Evolutionary conservation across 2,329 filamentous ascomycete species (phyloP).

Genomic region (Samsoniella hepiali): DNA sequence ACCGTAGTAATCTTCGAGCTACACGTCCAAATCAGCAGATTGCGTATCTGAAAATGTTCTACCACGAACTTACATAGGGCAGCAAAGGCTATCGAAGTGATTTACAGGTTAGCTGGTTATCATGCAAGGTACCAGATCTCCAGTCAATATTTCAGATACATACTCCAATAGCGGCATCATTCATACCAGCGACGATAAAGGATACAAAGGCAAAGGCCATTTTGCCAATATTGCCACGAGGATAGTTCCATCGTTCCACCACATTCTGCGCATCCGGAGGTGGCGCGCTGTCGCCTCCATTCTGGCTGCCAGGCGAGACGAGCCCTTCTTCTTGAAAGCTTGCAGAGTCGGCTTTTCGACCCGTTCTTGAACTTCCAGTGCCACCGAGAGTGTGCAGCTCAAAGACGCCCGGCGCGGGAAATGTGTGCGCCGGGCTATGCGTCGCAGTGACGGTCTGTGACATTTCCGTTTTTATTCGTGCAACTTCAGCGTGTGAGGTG

Average conservation of each 20-base stretch:
- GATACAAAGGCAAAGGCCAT: constrained; percentile 50
- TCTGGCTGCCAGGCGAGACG: not conserved
- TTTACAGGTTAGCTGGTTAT: not conserved
- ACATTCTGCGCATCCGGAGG: constrained; percentile 29
- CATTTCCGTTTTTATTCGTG: not conserved
- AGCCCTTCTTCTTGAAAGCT: constrained; percentile 1
- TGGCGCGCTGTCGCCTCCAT: constrained; percentile 17
- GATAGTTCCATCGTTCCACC: constrained; percentile 37
- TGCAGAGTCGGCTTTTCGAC: not conserved
- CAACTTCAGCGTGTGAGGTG: not conserved
- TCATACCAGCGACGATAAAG: constrained; percentile 59
- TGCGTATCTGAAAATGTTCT: not conserved
- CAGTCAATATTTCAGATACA: constrained; percentile 21
- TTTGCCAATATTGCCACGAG: constrained; percentile 31
- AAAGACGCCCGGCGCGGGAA: not conserved
- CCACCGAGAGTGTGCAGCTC: not conserved
- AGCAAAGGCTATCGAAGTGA: constrained; percentile 38
- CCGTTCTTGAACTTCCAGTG: not conserved
- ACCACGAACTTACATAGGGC: constrained; percentile 33
- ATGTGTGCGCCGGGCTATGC: not conserved
- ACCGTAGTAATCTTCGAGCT: constrained; percentile 60
- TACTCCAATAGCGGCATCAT: constrained; percentile 60
- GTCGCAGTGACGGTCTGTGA: constrained; percentile 1
- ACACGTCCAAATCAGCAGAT: not conserved
- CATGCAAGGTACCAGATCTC: not conserved